Percentiles rank a stretch among this genome's conserved stretches.
These are phyloP conservation scores for Iris pallida DNA, from an alignment of 116 monocot genomes.

Conservation along the genomic window DNA sequence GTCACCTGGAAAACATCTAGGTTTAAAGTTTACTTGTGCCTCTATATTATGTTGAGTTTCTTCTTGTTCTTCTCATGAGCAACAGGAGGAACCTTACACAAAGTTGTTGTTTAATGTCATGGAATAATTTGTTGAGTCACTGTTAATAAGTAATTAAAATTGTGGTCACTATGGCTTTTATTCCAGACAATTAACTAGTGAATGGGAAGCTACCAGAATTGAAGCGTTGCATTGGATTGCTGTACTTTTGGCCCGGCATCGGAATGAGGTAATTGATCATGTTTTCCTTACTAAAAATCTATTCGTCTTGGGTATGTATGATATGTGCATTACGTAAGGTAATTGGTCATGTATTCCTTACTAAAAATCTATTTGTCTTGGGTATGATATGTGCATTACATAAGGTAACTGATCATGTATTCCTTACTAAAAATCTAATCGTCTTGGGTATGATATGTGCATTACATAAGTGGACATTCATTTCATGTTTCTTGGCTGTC, in stretches of 20 bases:
- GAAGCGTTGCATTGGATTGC: slow-evolving; percentile 74
- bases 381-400: no score
- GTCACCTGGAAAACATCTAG: slow-evolving; percentile 5
- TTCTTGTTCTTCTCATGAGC: slow-evolving; percentile 9
- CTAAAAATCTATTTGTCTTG: not conserved
- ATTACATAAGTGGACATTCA: no score
- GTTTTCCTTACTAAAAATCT: no score
- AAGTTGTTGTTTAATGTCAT: not conserved
- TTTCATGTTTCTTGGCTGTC: no score
- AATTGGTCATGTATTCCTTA: no score
- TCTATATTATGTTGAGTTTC: not conserved
- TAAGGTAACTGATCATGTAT: no score
- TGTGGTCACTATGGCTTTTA: not conserved
- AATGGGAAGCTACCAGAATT: slow-evolving; percentile 73
- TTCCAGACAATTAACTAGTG: slow-evolving; percentile 65
- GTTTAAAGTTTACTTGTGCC: slow-evolving; percentile 17
- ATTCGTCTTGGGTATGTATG: no score
- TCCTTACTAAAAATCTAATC: no score
- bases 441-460: no score
- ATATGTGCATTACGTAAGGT: no score
- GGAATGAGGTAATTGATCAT: slow-evolving; percentile 45
- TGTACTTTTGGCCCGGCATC: slow-evolving; percentile 49
- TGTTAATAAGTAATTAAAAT: not conserved
- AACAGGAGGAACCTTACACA: slow-evolving; percentile 7
- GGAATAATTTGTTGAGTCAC: not conserved